Conservation (phyloP, 2,329 filamentous ascomycete species). For the Fusarium nurragi region DNA sequence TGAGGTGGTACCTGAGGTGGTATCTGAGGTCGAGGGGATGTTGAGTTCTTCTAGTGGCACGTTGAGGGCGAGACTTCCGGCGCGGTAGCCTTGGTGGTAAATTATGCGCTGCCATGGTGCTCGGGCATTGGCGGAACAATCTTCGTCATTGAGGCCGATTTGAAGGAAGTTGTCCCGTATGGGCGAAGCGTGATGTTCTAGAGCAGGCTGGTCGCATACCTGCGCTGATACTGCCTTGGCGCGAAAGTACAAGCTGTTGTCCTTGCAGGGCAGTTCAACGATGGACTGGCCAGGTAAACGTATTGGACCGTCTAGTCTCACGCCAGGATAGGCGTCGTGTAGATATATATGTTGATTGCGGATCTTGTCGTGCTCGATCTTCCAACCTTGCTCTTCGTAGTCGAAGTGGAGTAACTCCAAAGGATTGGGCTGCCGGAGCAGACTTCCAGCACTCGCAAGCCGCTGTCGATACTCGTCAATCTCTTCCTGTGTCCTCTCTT, state of each 20-base stretch:
- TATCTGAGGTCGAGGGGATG: neutral
- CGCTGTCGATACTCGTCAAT: neutral
- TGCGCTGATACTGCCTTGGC: neutral
- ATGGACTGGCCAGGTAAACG: neutral
- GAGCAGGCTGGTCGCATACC: neutral
- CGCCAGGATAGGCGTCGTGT: conserved; percentile 4
- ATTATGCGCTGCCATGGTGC: conserved; percentile 17
- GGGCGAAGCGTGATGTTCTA: neutral
- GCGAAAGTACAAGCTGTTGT: neutral
- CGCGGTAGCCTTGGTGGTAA: conserved; percentile 24
- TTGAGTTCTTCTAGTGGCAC: neutral
- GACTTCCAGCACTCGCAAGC: neutral
- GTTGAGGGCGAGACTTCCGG: conserved; percentile 4
- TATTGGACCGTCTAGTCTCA: conserved; percentile 10
- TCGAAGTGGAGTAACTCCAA: neutral
- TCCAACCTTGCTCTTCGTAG: conserved; percentile 10
- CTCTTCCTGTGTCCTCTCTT: conserved; percentile 5
- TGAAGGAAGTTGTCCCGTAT: conserved; percentile 8
- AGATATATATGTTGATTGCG: conserved; percentile 11
- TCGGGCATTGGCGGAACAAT: conserved; percentile 7
- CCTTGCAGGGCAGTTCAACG: neutral
- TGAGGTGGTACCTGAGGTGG: accelerated
- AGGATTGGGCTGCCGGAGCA: neutral
- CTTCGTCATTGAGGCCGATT: conserved; percentile 16
- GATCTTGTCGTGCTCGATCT: neutral